phyloP scores from a whole-genome alignment of 179 eudicot species.

The Gypsophila paniculata region DNA sequence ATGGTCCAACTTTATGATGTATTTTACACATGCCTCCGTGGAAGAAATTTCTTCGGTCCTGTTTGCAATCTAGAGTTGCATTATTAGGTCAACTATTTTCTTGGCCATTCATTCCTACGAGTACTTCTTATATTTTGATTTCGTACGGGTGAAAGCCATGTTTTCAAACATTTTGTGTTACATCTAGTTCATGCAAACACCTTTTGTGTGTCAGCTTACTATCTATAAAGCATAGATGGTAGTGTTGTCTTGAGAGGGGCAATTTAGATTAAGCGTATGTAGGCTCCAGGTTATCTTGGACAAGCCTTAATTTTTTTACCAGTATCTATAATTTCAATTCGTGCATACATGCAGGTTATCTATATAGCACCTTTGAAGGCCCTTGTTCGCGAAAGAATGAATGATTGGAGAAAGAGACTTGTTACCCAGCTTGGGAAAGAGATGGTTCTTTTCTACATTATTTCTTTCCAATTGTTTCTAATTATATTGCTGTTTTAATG shows the following conservation, averaged over 20 bases:
- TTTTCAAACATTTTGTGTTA: background rate
- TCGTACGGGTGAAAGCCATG: background rate
- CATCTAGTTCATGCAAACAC: background rate
- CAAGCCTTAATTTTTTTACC: background rate
- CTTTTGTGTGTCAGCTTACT: background rate
- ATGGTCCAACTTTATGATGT: background rate
- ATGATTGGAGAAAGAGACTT: conserved; percentile 82
- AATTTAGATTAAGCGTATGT: no score
- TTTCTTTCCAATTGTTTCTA: conserved; percentile 11
- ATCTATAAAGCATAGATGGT: background rate
- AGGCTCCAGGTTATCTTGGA: no score
- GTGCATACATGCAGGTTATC: conserved; percentile 57
- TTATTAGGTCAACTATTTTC: background rate
- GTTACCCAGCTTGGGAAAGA: conserved; percentile 80
- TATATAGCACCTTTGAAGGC: conserved; percentile 98
- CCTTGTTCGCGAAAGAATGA: conserved; percentile 95
- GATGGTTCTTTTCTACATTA: conserved; percentile 48
- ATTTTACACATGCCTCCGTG: background rate
- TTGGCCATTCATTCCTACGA: background rate
- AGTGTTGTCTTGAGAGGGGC: background rate
- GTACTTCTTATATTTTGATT: background rate
- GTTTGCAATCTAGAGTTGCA: background rate
- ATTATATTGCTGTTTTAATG: background rate
- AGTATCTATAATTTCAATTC: background rate
- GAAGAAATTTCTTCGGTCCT: background rate